Percentiles rank a stretch among this genome's conserved stretches.
These are phyloP conservation scores for Truncatella angustata DNA, from an alignment of 2,329 filamentous ascomycete genomes.

Conservation along the genomic window DNA sequence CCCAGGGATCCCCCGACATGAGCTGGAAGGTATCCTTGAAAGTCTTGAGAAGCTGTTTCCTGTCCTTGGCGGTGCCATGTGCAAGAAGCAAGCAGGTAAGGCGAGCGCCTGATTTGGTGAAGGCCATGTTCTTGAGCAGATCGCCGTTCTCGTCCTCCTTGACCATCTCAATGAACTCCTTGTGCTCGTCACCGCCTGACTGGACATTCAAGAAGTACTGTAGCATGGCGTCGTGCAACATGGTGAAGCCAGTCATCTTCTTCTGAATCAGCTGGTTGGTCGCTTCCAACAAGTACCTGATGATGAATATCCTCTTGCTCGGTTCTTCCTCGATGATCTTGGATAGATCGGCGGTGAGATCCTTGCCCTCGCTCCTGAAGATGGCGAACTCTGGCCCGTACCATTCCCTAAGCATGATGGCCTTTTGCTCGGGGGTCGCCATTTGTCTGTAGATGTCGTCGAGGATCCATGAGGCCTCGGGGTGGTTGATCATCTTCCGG, in stretches of 20 bases:
- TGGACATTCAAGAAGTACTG: constrained; percentile 88
- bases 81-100: constrained; percentile 81
- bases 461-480: constrained; percentile 95
- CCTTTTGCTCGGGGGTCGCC: constrained; percentile 83
- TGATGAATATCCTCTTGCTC: constrained; percentile 82
- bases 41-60: constrained; percentile 81
- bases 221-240: constrained; percentile 97
- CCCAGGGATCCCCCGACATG: constrained; percentile 78
- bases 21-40: constrained; percentile 88
- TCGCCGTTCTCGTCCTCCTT: constrained; percentile 92
- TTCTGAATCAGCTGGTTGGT: constrained; percentile 95
- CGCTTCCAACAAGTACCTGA: constrained; percentile 80
- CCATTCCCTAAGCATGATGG: constrained; percentile 85
- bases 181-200: constrained; percentile 75
- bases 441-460: constrained; percentile 94
- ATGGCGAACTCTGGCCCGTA: constrained; percentile 92
- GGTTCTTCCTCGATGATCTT: constrained; percentile 73
- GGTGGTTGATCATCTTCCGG: constrained; percentile 89
- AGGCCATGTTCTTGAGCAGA: constrained; percentile 90
- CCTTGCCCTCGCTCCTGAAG: constrained; percentile 59
- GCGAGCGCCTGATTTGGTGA: constrained; percentile 84
- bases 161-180: constrained; percentile 83
- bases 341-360: constrained; percentile 66
- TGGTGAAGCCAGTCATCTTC: constrained; percentile 94
- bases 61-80: constrained; percentile 85